Conservation (phyloP, 2,329 filamentous ascomycete genomes). For the Aschersonia sp. region DNA sequence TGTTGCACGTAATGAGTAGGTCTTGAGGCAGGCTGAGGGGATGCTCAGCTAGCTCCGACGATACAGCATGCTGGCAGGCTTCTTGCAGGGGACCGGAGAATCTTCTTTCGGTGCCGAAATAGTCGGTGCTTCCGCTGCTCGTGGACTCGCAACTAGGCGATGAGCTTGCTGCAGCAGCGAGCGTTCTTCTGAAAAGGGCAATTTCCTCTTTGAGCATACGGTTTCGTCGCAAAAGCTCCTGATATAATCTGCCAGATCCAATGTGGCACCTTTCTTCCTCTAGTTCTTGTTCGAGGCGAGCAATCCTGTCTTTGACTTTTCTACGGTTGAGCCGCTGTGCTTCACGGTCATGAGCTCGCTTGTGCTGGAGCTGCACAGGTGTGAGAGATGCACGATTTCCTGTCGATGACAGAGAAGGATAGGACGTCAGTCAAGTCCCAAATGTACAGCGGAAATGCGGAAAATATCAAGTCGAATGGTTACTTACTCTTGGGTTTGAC, state of each 20-base stretch:
- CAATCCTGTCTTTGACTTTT: conserved; percentile 1
- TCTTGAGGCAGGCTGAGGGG: not conserved
- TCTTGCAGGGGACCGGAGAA: not conserved
- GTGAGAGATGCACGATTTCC: conserved; percentile 1
- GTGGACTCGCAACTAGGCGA: not conserved
- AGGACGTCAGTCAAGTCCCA: not conserved
- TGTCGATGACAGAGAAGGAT: not conserved
- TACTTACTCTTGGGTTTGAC: not conserved
- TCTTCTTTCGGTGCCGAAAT: not conserved
- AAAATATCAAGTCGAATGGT: not conserved
- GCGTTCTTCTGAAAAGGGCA: not conserved
- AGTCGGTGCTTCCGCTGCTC: not conserved
- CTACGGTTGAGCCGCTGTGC: conserved; percentile 1
- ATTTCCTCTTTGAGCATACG: conserved; percentile 1
- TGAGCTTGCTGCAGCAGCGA: not conserved
- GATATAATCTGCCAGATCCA: not conserved
- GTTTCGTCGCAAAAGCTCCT: conserved; percentile 1
- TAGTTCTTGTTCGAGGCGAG: not conserved
- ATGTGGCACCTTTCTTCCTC: not conserved
- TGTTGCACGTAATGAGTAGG: not conserved
- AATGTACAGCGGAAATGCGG: too few relatives aligned
- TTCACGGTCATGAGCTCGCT: conserved; percentile 1
- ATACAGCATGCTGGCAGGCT: not conserved
- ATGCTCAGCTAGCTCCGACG: not conserved
- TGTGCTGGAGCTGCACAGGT: conserved; percentile 1